Base-by-base conservation (phyloP, 2,329 filamentous ascomycete genomes). In the Ceratocystis smalleyi region DNA sequence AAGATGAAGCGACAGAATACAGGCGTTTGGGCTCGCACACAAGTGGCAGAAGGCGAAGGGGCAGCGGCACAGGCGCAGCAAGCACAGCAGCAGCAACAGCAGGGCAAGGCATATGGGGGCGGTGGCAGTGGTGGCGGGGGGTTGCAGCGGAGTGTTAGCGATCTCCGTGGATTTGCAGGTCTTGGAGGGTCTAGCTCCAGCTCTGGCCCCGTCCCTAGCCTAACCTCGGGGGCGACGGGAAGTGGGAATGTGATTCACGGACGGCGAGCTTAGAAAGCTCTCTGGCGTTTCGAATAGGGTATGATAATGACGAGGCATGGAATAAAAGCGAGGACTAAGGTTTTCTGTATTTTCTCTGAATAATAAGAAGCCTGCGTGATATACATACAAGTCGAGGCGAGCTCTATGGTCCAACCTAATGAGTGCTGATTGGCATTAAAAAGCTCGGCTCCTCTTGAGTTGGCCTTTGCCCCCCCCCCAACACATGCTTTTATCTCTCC, bases 1-100 rank as follows among this genome's bases (percentile, higher is more conserved):
- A 64, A 64, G 30, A 19, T 64, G 2, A 64, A 64, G 51, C 55
- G 55, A 19, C 54, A 59, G 4, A 64, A 54, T 43, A 59, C 62
- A 30, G 55, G 30, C 2, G 43, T 51, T n/a, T 64, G 62, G 62
- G 55, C 62, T 19, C 62, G 62, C n/a, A 30, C 54, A 4, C 62
- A 63, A 24, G 32, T 19, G 5, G 59, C 59, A 43, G 45, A 61
- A 15, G n/a, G 43, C 17, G 27, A 17, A 10, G 59, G 10, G 10
- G 8, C 47, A 24, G 35, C 32, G 22, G 59, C 17, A 43, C 10
- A 24, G 24, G 43, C 17, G 24, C 57, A 43, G 24, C 57, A 60
- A 27, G 27, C 27, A 22, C 32, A 7, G 24, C 8, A 60, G 3
- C 57, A 60, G 27, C 30, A 40, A 32, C 19, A 19, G 15, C 32